These are phyloP conservation scores for Podospora australis DNA, from an alignment of 495 filamentous ascomycete genomes.

Conservation along the genomic window DNA sequence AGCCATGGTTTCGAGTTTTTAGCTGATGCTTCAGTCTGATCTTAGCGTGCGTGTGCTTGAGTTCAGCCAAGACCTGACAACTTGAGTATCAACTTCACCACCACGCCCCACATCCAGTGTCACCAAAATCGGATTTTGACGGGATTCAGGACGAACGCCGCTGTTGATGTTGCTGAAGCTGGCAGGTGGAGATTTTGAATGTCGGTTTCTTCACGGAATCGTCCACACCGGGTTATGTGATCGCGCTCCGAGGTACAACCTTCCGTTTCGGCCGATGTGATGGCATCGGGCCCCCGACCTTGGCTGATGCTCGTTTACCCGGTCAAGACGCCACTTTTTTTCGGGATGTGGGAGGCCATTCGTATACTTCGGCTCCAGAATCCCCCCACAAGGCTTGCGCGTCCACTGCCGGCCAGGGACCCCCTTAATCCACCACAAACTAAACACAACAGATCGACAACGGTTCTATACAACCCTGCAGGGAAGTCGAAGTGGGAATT, in stretches of 20 bases:
- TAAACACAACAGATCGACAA: background rate
- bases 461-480: background rate
- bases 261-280: slow-evolving; percentile 3
- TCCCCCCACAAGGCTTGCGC: background rate
- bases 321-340: background rate
- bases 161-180: background rate
- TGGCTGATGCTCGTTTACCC: slow-evolving; percentile 1
- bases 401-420: background rate
- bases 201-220: background rate
- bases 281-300: background rate
- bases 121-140: background rate
- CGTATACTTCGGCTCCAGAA: background rate
- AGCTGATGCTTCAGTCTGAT: no score
- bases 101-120: background rate
- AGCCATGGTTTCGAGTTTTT: no score
- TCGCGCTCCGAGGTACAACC: slow-evolving; percentile 1
- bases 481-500: no score
- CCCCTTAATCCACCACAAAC: slow-evolving; percentile 1
- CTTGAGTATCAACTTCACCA: no score
- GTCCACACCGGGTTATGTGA: background rate
- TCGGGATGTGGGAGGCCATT: slow-evolving; percentile 1
- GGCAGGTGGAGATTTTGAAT: background rate
- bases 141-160: background rate
- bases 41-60: no score
- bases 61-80: no score